Percentiles rank a stretch among this genome's conserved stretches.
Conservation (phyloP, 257 asterid species). For the Datura wrightii region DNA sequence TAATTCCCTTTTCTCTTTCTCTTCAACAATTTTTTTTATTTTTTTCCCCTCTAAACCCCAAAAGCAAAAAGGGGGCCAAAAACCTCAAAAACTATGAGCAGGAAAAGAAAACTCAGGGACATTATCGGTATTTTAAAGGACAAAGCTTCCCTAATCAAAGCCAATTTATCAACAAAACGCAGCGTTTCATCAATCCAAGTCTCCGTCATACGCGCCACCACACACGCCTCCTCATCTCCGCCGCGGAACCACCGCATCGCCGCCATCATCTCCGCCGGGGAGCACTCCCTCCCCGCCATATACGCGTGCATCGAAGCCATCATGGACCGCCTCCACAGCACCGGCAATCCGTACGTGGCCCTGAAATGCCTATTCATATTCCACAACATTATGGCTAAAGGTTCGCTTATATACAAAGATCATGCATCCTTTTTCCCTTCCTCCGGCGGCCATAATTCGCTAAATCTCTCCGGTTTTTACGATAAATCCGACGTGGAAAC, state of each 20-base stretch:
- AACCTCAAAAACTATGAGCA: neutral
- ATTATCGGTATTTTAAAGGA: constrained; percentile 46
- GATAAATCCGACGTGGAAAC: constrained; percentile 12
- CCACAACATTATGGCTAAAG: constrained; percentile 41
- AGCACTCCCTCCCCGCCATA: constrained; percentile 33
- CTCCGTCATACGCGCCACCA: constrained; percentile 49
- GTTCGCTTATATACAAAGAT: constrained; percentile 40
- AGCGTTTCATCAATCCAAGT: constrained; percentile 32
- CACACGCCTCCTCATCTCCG: constrained; percentile 38
- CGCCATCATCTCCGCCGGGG: constrained; percentile 45
- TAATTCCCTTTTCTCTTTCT: neutral
- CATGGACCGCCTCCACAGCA: constrained; percentile 49
- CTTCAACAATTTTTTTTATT: neutral
- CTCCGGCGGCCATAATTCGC: constrained; percentile 37
- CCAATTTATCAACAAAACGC: constrained; percentile 43
- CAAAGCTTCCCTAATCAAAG: constrained; percentile 47
- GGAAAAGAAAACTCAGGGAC: constrained; percentile 35
- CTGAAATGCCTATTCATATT: constrained; percentile 49
- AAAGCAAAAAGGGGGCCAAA: neutral
- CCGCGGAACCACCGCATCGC: constrained; percentile 44
- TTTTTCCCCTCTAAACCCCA: neutral
- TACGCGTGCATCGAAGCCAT: constrained; percentile 43
- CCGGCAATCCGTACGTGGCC: constrained; percentile 42
- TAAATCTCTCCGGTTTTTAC: constrained; percentile 38
- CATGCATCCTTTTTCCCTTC: constrained; percentile 34